These are phyloP conservation scores for Albatrellus sp. DNA, from an alignment of 1,284 basidiomycete genomes.

Conservation along the genomic window DNA sequence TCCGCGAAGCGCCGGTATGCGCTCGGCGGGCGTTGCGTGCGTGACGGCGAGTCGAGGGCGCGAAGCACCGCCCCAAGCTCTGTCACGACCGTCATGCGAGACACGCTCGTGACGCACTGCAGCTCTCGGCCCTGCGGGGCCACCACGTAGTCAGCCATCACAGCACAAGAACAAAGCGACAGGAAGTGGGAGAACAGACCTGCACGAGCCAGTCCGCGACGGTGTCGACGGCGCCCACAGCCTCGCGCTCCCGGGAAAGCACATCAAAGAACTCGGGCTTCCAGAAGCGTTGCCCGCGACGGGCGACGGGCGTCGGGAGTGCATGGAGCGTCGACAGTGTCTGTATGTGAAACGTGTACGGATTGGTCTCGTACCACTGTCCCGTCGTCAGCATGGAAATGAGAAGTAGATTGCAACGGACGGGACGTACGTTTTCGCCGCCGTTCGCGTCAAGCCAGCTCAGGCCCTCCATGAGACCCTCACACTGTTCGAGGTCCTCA, in stretches of 20 bases:
- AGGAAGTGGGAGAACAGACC: slow-evolving; percentile 3
- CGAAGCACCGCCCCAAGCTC: slow-evolving; percentile 53
- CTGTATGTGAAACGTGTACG: slow-evolving; percentile 77
- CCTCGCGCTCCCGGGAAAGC: slow-evolving; percentile 39
- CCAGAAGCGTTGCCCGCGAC: slow-evolving; percentile 66
- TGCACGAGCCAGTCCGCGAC: slow-evolving; percentile 44
- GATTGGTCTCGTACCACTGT: slow-evolving; percentile 69
- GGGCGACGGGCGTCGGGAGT: slow-evolving; percentile 75
- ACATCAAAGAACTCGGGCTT: slow-evolving; percentile 67
- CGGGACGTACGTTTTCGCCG: slow-evolving; percentile 40
- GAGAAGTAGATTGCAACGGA: not conserved
- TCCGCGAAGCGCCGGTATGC: slow-evolving; percentile 44
- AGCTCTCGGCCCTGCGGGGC: slow-evolving; percentile 9
- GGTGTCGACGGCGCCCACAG: slow-evolving; percentile 43
- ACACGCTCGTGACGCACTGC: slow-evolving; percentile 28
- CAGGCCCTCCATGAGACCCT: slow-evolving; percentile 62
- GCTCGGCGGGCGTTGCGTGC: slow-evolving; percentile 19
- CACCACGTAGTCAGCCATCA: slow-evolving; percentile 8
- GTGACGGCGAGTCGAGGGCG: slow-evolving; percentile 14
- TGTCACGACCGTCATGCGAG: slow-evolving; percentile 33
- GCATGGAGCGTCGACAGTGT: slow-evolving; percentile 71
- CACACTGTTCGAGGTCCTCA: slow-evolving; percentile 65
- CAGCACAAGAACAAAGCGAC: slow-evolving; percentile 1
- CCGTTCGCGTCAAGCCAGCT: slow-evolving; percentile 73
- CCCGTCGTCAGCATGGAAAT: slow-evolving; percentile 5